Percentiles rank a stretch among this genome's conserved stretches.
Conservation (phyloP, 164 flowering plant genomes). For the Piper longum region DNA sequence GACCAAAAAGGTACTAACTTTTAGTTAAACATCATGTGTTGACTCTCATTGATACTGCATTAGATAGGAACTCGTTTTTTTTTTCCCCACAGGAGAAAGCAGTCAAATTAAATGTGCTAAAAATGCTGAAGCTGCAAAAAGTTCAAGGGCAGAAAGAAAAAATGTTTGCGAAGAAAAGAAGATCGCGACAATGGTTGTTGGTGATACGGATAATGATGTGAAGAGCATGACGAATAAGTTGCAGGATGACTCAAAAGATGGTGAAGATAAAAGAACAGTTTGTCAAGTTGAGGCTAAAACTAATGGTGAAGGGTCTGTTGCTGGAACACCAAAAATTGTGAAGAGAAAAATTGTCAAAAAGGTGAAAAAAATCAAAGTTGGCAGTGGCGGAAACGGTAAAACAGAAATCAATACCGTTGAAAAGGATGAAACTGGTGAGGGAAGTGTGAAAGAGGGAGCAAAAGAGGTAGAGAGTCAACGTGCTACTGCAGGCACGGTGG, state of each 20-base stretch:
- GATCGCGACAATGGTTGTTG: slow-evolving; percentile 6
- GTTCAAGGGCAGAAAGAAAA: slow-evolving; percentile 14
- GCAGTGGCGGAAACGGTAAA: slow-evolving; percentile 20
- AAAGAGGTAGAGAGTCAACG: slow-evolving; percentile 19
- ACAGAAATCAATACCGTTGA: slow-evolving; percentile 8
- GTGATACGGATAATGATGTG: slow-evolving; percentile 15
- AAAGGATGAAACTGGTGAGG: slow-evolving; percentile 2
- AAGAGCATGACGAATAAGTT: slow-evolving; percentile 13
- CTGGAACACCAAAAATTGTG: slow-evolving; percentile 23
- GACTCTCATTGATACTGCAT: no score
- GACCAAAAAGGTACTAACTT: no score
- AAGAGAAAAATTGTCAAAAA: slow-evolving; percentile 60
- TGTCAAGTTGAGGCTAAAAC: slow-evolving; percentile 13
- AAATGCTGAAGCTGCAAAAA: slow-evolving; percentile 15
- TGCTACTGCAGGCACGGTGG: slow-evolving; percentile 15
- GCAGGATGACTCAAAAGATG: slow-evolving; percentile 7
- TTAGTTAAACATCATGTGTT: no score
- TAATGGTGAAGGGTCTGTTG: slow-evolving; percentile 14
- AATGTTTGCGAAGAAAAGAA: slow-evolving; percentile 16
- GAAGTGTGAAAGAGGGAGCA: slow-evolving; percentile 20
- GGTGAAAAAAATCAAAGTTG: slow-evolving; percentile 52
- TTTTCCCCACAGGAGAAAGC: no score
- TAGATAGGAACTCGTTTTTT: no score
- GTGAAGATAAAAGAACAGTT: slow-evolving; percentile 6
- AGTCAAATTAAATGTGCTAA: no score